Percentiles rank a stretch among this genome's conserved stretches.
These are phyloP conservation scores for Fusarium kyushuense DNA, from an alignment of 2,329 filamentous ascomycete genomes.

Conservation along the genomic window DNA sequence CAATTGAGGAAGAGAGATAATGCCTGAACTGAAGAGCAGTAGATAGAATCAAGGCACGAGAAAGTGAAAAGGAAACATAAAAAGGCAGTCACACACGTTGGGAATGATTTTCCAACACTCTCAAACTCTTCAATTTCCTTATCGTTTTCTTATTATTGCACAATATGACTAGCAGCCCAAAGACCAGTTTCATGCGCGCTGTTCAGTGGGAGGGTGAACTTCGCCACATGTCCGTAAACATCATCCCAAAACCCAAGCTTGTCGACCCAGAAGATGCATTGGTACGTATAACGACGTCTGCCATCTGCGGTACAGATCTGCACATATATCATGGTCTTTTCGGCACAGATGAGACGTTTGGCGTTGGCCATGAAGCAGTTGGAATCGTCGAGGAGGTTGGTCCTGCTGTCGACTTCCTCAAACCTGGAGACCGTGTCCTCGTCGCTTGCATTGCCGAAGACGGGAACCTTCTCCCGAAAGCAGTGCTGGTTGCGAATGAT, in stretches of 20 bases:
- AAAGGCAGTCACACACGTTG: not conserved
- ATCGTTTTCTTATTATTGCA: fast-evolving
- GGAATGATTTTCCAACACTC: fast-evolving
- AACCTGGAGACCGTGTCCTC: constrained; percentile 12
- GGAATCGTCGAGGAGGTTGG: constrained; percentile 15
- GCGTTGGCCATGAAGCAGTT: constrained; percentile 4
- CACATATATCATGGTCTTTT: constrained; percentile 13
- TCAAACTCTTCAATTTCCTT: fast-evolving
- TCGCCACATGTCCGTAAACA: constrained; percentile 25
- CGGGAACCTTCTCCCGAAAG: constrained; percentile 5
- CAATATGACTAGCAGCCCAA: not conserved
- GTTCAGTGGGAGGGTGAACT: constrained; percentile 24
- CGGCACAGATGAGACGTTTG: not conserved
- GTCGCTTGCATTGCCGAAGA: constrained; percentile 7
- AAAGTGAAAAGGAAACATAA: not conserved
- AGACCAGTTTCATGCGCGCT: constrained; percentile 16
- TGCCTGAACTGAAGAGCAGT: fast-evolving
- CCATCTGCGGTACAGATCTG: constrained; percentile 18
- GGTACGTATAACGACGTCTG: constrained; percentile 11
- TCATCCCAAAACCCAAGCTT: constrained; percentile 10
- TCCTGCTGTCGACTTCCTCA: constrained; percentile 17
- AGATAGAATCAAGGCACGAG: fast-evolving
- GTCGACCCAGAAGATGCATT: constrained; percentile 19
- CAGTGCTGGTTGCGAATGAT: not conserved
- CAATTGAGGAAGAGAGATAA: not conserved